A percentile compares a stretch with the other conserved stretches of the same genome.
Conservation (phyloP, 2,329 filamentous ascomycete genomes). For the Fusarium domesticum region DNA sequence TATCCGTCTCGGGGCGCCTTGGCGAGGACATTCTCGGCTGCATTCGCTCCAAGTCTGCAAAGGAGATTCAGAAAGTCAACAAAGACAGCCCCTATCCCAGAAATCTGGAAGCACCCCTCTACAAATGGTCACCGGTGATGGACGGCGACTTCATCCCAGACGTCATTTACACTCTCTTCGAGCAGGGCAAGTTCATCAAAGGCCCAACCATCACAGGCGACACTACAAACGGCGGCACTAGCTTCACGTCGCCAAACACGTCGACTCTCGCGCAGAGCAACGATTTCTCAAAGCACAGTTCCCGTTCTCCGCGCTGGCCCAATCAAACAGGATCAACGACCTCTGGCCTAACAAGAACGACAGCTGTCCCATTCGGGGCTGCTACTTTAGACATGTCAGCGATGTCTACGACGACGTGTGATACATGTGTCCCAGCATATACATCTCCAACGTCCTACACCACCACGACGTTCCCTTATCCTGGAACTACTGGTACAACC, state of each 20-base stretch:
- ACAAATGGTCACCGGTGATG: slow-evolving; percentile 53
- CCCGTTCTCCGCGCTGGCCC: slow-evolving; percentile 32
- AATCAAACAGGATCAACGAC: slow-evolving; percentile 32
- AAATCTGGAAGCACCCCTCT: slow-evolving; percentile 38
- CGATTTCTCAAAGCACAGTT: slow-evolving; percentile 36
- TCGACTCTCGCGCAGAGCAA: slow-evolving; percentile 35
- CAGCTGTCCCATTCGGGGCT: slow-evolving; percentile 32
- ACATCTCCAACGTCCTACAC: slow-evolving; percentile 30
- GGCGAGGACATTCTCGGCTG: slow-evolving; percentile 42
- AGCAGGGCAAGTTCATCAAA: slow-evolving; percentile 48
- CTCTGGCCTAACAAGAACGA: slow-evolving; percentile 37
- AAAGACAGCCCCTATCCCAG: slow-evolving; percentile 35
- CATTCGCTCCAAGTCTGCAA: slow-evolving; percentile 41
- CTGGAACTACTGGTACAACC: slow-evolving; percentile 70
- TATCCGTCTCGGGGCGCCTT: slow-evolving; percentile 41
- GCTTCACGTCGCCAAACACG: slow-evolving; percentile 32
- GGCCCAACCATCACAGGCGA: slow-evolving; percentile 51
- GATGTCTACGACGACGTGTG: slow-evolving; percentile 37
- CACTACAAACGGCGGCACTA: slow-evolving; percentile 39
- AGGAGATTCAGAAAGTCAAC: slow-evolving; percentile 43
- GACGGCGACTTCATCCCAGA: slow-evolving; percentile 53
- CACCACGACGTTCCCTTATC: slow-evolving; percentile 38
- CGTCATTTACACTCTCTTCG: slow-evolving; percentile 48
- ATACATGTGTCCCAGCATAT: slow-evolving; percentile 37
- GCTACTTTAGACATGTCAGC: slow-evolving; percentile 38